A percentile compares a stretch with the other conserved stretches of the same genome.
Evolutionary conservation across 768 basidiomycete species (phyloP).

Genomic region (Lactifluus volemus): DNA sequence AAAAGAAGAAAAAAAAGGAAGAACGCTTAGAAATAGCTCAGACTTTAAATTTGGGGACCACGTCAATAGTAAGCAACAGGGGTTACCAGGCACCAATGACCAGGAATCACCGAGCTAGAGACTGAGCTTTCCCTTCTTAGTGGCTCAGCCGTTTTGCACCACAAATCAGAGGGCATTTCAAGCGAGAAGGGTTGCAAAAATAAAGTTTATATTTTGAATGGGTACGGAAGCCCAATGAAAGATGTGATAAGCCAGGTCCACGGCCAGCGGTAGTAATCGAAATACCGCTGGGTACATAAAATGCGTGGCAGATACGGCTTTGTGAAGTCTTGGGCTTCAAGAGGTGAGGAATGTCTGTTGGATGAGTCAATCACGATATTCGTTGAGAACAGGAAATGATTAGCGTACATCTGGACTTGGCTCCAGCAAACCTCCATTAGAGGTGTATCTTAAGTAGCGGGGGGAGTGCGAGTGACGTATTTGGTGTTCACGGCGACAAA

Average conservation of each 20-base stretch:
- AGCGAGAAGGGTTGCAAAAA: neutral
- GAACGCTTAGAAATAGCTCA: neutral
- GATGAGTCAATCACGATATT: neutral
- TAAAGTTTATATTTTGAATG: neutral
- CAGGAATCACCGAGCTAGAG: no score
- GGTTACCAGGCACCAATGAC: neutral
- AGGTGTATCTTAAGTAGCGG: neutral
- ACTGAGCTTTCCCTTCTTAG: neutral
- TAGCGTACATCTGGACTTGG: neutral
- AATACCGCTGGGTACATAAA: neutral
- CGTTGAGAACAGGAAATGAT: neutral
- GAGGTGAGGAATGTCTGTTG: neutral
- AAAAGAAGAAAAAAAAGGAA: neutral
- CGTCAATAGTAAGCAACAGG: neutral
- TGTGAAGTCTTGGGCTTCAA: neutral
- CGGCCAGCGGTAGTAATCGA: neutral
- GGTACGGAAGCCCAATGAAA: neutral
- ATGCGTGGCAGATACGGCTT: neutral
- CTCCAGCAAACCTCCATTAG: neutral
- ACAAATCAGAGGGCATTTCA: neutral
- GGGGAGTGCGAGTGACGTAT: conserved; percentile 25
- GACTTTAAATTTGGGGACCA: no score
- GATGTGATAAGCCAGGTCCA: neutral
- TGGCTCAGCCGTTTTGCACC: neutral
- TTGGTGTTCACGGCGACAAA: conserved; percentile 79